A percentile compares a stretch with the other conserved stretches of the same genome.
These are phyloP conservation scores for Rhizophagus clarus DNA, from an alignment of 192 early-diverging fungal genomes.

Conservation along the genomic window DNA sequence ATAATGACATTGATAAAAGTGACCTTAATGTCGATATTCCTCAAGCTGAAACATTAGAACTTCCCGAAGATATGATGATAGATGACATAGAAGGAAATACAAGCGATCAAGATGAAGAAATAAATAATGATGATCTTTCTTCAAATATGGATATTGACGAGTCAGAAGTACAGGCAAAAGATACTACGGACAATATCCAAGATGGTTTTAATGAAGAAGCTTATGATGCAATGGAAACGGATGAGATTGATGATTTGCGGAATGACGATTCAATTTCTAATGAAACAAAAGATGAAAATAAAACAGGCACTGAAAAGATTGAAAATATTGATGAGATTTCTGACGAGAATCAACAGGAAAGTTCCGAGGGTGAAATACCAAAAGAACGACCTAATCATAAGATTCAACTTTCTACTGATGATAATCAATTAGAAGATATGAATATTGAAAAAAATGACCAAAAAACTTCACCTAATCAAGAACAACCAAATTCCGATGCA, in stretches of 20 bases:
- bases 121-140: constrained; percentile 39
- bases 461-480: constrained; percentile 47
- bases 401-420: neutral
- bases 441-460: constrained; percentile 53
- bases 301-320: constrained; percentile 22
- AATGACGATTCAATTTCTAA: constrained; percentile 42
- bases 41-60: constrained; percentile 74
- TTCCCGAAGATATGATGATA: constrained; percentile 79
- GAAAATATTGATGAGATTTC: constrained; percentile 30
- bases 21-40: constrained; percentile 59
- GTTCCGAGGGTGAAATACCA: constrained; percentile 35
- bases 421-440: constrained; percentile 36
- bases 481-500: constrained; percentile 49
- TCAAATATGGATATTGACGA: constrained; percentile 50
- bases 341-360: constrained; percentile 40
- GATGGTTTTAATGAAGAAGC: constrained; percentile 29
- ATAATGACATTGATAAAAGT: constrained; percentile 51
- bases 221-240: constrained; percentile 23
- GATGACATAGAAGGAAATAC: constrained; percentile 63
- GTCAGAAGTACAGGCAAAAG: constrained; percentile 31
- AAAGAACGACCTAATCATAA: constrained; percentile 31
- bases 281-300: constrained; percentile 46
- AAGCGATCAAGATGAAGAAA: constrained; percentile 50
- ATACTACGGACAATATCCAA: constrained; percentile 41
- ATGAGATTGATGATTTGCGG: constrained; percentile 16